Conservation (phyloP, 495 filamentous ascomycete species). For the Penicillium maclennaniae region DNA sequence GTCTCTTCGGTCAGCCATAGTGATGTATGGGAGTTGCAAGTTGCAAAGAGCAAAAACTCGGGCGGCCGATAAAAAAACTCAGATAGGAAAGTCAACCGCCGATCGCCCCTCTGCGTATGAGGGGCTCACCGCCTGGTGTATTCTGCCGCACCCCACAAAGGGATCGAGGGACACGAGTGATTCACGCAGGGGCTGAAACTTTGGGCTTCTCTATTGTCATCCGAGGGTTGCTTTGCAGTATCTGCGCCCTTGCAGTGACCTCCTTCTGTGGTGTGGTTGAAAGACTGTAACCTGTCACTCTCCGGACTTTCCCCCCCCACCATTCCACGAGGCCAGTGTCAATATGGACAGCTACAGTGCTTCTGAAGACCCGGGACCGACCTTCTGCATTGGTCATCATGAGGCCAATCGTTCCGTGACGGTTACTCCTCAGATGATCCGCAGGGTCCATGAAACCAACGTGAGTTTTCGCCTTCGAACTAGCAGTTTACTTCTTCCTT, state of each 20-base stretch:
- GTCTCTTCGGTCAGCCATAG: conserved; percentile 43
- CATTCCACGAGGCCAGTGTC: conserved; percentile 9
- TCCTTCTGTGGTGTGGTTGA: neutral
- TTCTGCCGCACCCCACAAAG: conserved; percentile 32
- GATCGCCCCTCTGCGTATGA: conserved; percentile 31
- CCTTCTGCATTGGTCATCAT: conserved; percentile 82
- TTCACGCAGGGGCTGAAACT: conserved; percentile 8
- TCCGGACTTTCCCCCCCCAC: conserved; percentile 7
- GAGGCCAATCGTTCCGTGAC: conserved; percentile 60
- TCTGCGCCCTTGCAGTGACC: neutral
- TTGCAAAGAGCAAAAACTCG: conserved; percentile 19
- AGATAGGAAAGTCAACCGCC: conserved; percentile 35
- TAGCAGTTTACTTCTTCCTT: neutral
- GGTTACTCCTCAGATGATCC: conserved; percentile 61
- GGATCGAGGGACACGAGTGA: conserved; percentile 19
- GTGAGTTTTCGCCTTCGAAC: conserved; percentile 27
- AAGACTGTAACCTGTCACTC: conserved; percentile 2
- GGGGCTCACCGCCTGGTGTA: conserved; percentile 28
- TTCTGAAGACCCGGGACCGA: conserved; percentile 54
- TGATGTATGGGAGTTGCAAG: conserved; percentile 17
- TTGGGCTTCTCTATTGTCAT: neutral
- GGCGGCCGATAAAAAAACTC: conserved; percentile 24
- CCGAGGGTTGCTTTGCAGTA: neutral
- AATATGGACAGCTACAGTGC: conserved; percentile 43
- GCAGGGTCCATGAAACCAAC: conserved; percentile 59